Conservation (phyloP, 345 rosid genomes). For the Rhodomyrtus tomentosa region DNA sequence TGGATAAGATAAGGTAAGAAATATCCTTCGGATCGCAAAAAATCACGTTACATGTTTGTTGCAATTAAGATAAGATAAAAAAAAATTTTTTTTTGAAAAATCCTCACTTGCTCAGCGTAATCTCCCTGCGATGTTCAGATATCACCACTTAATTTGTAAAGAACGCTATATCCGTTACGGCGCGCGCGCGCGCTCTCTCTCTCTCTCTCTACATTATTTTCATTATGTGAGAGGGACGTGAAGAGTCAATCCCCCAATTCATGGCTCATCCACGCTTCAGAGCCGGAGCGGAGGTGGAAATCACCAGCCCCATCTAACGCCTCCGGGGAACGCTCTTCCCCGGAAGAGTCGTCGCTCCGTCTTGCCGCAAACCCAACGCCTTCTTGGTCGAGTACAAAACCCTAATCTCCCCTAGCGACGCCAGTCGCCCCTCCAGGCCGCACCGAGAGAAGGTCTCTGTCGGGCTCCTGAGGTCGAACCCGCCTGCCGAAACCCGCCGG, state of each 20-base stretch:
- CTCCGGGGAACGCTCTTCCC: constrained; percentile 4
- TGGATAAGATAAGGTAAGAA: too few relatives aligned
- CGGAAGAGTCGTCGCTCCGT: constrained; percentile 1
- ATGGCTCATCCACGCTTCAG: constrained; percentile 6
- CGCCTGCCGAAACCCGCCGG: neutral
- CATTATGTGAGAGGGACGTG: too few relatives aligned
- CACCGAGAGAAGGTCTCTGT: neutral
- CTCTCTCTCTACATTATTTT: too few relatives aligned
- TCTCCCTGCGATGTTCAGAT: too few relatives aligned
- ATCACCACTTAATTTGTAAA: too few relatives aligned
- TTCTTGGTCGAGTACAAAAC: constrained; percentile 7
- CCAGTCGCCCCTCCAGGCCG: neutral
- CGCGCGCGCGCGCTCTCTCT: too few relatives aligned
- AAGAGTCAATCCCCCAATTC: neutral
- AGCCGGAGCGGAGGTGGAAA: constrained; percentile 7
- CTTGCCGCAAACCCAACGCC: neutral
- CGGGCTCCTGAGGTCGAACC: constrained; percentile 4
- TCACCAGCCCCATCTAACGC: constrained; percentile 2
- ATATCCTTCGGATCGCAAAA: too few relatives aligned
- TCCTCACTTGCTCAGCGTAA: too few relatives aligned
- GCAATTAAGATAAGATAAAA: too few relatives aligned
- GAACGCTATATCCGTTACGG: too few relatives aligned
- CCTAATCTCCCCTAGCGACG: neutral
- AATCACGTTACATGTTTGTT: too few relatives aligned
- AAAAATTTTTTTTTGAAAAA: too few relatives aligned